These are phyloP conservation scores for Penicillium italicum DNA, from an alignment of 2,329 filamentous ascomycete species.

Conservation along the genomic window DNA sequence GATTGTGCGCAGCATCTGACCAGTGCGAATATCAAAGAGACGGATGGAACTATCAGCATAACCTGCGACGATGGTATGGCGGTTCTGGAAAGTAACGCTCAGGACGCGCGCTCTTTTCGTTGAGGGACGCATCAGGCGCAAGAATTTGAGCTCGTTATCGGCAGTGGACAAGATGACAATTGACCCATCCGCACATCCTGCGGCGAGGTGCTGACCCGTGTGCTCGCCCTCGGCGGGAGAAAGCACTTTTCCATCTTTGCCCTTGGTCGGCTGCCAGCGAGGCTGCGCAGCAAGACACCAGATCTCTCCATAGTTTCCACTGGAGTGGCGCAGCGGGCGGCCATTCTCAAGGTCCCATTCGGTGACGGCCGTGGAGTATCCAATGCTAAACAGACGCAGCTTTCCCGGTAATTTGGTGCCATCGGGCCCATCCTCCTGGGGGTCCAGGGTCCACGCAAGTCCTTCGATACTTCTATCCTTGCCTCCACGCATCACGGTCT, in stretches of 20 bases:
- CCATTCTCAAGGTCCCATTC: slow-evolving; percentile 90
- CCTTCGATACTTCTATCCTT: slow-evolving; percentile 85
- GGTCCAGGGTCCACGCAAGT: slow-evolving; percentile 85
- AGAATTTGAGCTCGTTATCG: slow-evolving; percentile 76
- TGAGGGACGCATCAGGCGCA: slow-evolving; percentile 70
- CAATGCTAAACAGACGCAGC: slow-evolving; percentile 90
- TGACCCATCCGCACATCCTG: slow-evolving; percentile 86
- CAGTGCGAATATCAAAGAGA: slow-evolving; percentile 79
- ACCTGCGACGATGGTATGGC: slow-evolving; percentile 77
- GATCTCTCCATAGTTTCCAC: slow-evolving; percentile 90
- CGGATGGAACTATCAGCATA: slow-evolving; percentile 97
- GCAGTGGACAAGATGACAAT: slow-evolving; percentile 83
- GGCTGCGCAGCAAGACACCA: slow-evolving; percentile 95
- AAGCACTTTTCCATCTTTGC: slow-evolving; percentile 36
- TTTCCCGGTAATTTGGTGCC: slow-evolving; percentile 62
- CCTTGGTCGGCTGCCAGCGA: slow-evolving; percentile 43
- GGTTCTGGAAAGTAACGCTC: slow-evolving; percentile 84
- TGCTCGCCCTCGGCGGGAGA: slow-evolving; percentile 38
- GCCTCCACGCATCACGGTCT: slow-evolving; percentile 78
- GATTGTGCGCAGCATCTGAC: slow-evolving; percentile 73
- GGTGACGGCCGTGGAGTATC: slow-evolving; percentile 84
- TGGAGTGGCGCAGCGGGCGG: slow-evolving; percentile 73
- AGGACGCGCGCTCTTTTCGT: slow-evolving; percentile 85
- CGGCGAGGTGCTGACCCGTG: slow-evolving; percentile 65
- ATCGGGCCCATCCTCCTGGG: slow-evolving; percentile 60